These are phyloP conservation scores for Syzygium jambos DNA, from an alignment of 345 rosid genomes.

Conservation along the genomic window DNA sequence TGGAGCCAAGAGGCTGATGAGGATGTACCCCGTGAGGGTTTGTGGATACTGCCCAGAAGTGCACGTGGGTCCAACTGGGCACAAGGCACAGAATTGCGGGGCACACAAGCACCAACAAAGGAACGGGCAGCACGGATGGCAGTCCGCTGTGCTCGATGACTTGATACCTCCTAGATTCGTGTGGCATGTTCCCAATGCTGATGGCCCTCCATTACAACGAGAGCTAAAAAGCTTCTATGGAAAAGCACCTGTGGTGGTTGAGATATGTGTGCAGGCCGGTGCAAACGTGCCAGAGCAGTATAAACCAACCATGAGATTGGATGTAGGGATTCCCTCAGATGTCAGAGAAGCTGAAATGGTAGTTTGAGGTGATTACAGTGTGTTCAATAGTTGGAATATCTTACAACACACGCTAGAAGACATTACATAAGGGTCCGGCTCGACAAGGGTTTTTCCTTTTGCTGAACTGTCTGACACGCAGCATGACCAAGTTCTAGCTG, in stretches of 20 bases:
- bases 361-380: conserved; percentile 30
- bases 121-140: conserved; percentile 98
- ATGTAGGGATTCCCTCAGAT: conserved; percentile 73
- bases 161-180: conserved; percentile 89
- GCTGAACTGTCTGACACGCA: not conserved
- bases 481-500: not conserved
- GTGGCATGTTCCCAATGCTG: conserved; percentile 85
- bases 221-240: conserved; percentile 78
- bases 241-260: conserved; percentile 89
- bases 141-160: conserved; percentile 74
- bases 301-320: conserved; percentile 90
- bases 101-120: conserved; percentile 93
- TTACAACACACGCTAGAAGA: not conserved
- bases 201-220: conserved; percentile 53
- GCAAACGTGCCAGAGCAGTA: conserved; percentile 65
- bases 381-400: not conserved
- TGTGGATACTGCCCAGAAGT: conserved; percentile 97
- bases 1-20: conserved; percentile 82
- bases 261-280: conserved; percentile 83
- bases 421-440: not conserved
- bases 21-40: conserved; percentile 74
- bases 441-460: not conserved
- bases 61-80: conserved; percentile 85
- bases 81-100: conserved; percentile 93
- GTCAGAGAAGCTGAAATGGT: conserved; percentile 91